A percentile compares a stretch with the other conserved stretches of the same genome.
Conservation (phyloP, 2,329 filamentous ascomycete genomes). For the Alternaria ethzedia region DNA sequence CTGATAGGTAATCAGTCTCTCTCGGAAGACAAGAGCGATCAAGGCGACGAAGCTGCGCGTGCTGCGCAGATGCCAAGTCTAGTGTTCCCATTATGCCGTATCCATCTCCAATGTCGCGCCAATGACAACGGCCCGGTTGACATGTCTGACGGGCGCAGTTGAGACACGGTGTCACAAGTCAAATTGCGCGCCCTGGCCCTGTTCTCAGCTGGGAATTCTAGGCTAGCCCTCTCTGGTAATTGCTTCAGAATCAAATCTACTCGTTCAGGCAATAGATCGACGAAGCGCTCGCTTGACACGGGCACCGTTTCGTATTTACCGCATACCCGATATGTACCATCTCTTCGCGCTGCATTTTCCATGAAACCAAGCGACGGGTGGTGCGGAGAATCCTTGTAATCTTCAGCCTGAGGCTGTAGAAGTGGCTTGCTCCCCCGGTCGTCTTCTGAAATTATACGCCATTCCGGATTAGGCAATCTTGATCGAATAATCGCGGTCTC, state of each 20-base stretch:
- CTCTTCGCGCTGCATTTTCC: not conserved
- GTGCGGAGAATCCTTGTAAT: not conserved
- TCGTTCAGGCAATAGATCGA: not conserved
- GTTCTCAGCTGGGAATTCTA: not conserved
- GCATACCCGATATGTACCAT: not conserved
- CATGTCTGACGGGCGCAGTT: not conserved
- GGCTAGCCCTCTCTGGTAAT: not conserved
- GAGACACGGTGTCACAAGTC: not conserved
- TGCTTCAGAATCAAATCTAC: slow-evolving; percentile 7
- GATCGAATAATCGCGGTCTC: slow-evolving; percentile 20
- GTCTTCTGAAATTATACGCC: not conserved
- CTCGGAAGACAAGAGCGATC: not conserved
- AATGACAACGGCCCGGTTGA: not conserved
- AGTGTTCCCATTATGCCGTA: not conserved
- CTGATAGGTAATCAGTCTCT: not conserved
- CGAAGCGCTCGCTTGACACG: not conserved
- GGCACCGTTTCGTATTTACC: slow-evolving; percentile 4
- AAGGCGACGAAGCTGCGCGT: not conserved
- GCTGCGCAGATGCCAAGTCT: not conserved
- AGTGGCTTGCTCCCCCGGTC: not conserved
- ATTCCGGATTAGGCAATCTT: slow-evolving; percentile 1
- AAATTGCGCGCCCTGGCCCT: not conserved
- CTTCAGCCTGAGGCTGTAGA: not conserved
- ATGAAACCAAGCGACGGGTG: not conserved
- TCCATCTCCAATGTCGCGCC: not conserved